These are phyloP conservation scores for Lasiosphaeria ovina DNA, from an alignment of 495 filamentous ascomycete species.

Conservation along the genomic window DNA sequence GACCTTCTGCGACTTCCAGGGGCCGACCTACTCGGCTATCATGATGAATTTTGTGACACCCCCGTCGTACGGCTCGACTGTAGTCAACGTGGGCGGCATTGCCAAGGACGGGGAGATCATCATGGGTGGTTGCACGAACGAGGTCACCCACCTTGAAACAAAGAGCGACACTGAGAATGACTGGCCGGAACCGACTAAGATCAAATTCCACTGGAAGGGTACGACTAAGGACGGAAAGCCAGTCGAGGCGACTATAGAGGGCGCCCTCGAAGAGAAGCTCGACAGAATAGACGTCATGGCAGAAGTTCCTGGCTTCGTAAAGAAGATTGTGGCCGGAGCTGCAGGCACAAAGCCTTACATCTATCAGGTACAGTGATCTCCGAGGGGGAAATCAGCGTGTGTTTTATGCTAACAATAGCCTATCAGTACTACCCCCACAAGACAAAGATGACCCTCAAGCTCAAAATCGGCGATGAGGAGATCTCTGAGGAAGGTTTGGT, in stretches of 20 bases:
- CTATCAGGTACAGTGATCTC: conserved; percentile 67
- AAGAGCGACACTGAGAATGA: conserved; percentile 72
- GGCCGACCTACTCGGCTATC: conserved; percentile 76
- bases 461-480: conserved; percentile 79
- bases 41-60: conserved; percentile 98
- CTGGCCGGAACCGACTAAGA: conserved; percentile 80
- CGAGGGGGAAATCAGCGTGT: neutral
- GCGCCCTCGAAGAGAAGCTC: conserved; percentile 62
- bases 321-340: conserved; percentile 81
- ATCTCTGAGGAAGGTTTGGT: conserved; percentile 70
- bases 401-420: conserved; percentile 19
- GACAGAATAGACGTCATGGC: conserved; percentile 96
- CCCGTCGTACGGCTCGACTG: conserved; percentile 88
- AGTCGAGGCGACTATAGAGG: conserved; percentile 66
- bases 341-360: conserved; percentile 95
- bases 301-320: conserved; percentile 92
- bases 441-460: conserved; percentile 61
- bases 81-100: conserved; percentile 79
- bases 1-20: conserved; percentile 93
- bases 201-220: conserved; percentile 77
- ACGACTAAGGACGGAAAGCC: conserved; percentile 72
- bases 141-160: conserved; percentile 63
- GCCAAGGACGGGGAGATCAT: conserved; percentile 78
- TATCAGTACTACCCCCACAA: conserved; percentile 65
- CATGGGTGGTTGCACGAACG: conserved; percentile 61